Percentiles rank a stretch among this genome's conserved stretches.
Evolutionary conservation across 352 stramenopile genomes (phyloP).

Genomic region (Saprolegnia diclina): DNA sequence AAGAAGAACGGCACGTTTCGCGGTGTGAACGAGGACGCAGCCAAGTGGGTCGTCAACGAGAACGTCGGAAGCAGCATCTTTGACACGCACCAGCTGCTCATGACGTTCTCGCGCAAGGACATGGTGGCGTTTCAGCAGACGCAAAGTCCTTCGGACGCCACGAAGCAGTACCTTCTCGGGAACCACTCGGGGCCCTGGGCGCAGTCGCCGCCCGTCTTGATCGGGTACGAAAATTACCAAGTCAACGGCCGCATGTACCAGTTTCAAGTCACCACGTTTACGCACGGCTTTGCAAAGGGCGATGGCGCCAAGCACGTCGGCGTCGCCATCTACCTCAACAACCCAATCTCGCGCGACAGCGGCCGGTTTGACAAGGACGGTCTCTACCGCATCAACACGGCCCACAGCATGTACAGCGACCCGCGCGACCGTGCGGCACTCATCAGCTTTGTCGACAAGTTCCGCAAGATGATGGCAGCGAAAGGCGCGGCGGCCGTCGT

Average conservation of each 20-base stretch:
- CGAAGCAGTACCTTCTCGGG: slow-evolving; percentile 48
- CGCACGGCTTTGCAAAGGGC: slow-evolving; percentile 34
- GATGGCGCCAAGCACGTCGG: slow-evolving; percentile 39
- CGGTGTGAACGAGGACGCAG: slow-evolving; percentile 27
- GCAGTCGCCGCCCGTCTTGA: slow-evolving; percentile 42
- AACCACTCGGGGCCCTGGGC: slow-evolving; percentile 37
- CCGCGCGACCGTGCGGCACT: slow-evolving; percentile 45
- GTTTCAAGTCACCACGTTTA: slow-evolving; percentile 52
- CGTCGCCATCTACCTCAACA: slow-evolving; percentile 52
- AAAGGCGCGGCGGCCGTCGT: slow-evolving; percentile 48
- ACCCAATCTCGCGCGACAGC: slow-evolving; percentile 42
- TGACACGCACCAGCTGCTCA: slow-evolving; percentile 45
- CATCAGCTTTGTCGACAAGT: slow-evolving; percentile 38
- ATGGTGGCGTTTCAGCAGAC: slow-evolving; percentile 46
- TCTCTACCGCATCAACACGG: slow-evolving; percentile 37
- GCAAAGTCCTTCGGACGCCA: slow-evolving; percentile 32
- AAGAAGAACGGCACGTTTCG: slow-evolving; percentile 36
- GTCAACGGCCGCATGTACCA: slow-evolving; percentile 49
- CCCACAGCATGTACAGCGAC: slow-evolving; percentile 37
- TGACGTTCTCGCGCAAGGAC: slow-evolving; percentile 44
- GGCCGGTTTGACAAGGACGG: slow-evolving; percentile 40
- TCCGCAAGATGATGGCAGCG: slow-evolving; percentile 39
- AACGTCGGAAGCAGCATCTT: slow-evolving; percentile 56
- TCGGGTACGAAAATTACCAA: slow-evolving; percentile 51
- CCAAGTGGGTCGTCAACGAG: slow-evolving; percentile 40